A percentile compares a stretch with the other conserved stretches of the same genome.
Evolutionary conservation across 164 flowering plant species (phyloP).

Genomic region (Tetracentron sinense): DNA sequence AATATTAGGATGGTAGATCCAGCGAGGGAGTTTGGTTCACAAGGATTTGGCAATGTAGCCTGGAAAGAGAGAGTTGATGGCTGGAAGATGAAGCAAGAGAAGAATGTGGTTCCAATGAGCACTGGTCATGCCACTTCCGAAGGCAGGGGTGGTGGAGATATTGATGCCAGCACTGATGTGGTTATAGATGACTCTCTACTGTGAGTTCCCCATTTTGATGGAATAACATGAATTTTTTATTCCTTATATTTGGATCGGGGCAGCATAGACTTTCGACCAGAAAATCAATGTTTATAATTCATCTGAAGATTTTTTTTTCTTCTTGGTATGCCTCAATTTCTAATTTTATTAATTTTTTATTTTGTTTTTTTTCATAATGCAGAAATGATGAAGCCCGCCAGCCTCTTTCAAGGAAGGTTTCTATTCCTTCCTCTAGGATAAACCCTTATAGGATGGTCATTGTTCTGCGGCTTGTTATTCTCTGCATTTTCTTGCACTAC

Average conservation of each 20-base stretch:
- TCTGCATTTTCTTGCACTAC: slow-evolving; percentile 47
- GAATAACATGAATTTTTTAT: not conserved
- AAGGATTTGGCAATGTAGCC: slow-evolving; percentile 58
- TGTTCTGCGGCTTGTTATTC: slow-evolving; percentile 43
- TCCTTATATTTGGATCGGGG: too few species aligned
- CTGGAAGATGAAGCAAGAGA: slow-evolving; percentile 54
- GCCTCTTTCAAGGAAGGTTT: slow-evolving; percentile 54
- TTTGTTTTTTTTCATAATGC: slow-evolving; percentile 3
- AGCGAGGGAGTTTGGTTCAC: slow-evolving; percentile 72
- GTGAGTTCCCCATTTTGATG: slow-evolving; percentile 29
- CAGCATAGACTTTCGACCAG: too few species aligned
- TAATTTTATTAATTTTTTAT: slow-evolving; percentile 1
- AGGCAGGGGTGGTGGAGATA: slow-evolving; percentile 52
- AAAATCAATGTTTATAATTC: too few species aligned
- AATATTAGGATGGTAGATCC: slow-evolving; percentile 70
- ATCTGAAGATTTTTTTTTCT: too few species aligned
- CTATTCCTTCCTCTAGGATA: slow-evolving; percentile 48
- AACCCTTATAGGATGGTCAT: slow-evolving; percentile 53
- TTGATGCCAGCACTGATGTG: slow-evolving; percentile 36
- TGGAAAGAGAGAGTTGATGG: slow-evolving; percentile 64
- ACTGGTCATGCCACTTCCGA: slow-evolving; percentile 58
- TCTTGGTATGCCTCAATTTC: too few species aligned
- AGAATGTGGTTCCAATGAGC: slow-evolving; percentile 65
- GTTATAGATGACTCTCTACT: slow-evolving; percentile 36
- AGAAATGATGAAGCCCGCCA: slow-evolving; percentile 66